Conservation (phyloP, 768 basidiomycete genomes). For the Trametes villosa region DNA sequence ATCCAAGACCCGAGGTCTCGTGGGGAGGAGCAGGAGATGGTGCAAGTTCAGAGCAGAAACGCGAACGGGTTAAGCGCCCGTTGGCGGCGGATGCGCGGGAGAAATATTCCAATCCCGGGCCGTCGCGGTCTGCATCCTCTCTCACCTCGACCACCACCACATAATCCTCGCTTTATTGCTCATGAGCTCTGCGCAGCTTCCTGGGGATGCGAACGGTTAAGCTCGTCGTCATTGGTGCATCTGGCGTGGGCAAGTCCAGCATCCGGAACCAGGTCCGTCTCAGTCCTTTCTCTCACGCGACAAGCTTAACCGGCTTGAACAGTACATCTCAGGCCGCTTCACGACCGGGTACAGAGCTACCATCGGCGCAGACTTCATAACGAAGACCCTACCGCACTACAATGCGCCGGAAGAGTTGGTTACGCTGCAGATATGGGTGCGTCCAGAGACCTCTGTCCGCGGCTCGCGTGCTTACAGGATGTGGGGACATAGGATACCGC, state of each 20-base stretch:
- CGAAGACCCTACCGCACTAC: constrained; percentile 71
- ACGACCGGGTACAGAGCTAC: constrained; percentile 81
- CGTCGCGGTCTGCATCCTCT: neutral
- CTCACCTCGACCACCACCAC: constrained; percentile 6
- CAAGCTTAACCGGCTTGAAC: neutral
- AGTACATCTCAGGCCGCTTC: constrained; percentile 82
- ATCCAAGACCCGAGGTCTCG: too few relatives aligned
- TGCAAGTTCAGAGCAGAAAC: neutral
- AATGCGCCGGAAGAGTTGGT: constrained; percentile 56
- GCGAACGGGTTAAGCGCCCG: neutral
- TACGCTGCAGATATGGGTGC: constrained; percentile 71
- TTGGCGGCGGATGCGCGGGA: neutral
- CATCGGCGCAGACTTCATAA: constrained; percentile 89
- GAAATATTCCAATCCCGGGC: neutral
- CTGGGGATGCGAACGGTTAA: constrained; percentile 71
- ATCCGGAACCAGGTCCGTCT: constrained; percentile 70
- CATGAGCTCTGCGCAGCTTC: constrained; percentile 13
- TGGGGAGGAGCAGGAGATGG: too few relatives aligned
- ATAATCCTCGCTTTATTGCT: neutral
- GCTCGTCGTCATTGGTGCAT: constrained; percentile 79
- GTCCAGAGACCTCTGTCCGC: constrained; percentile 17
- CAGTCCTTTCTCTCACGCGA: neutral
- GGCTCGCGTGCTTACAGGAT: constrained; percentile 6
- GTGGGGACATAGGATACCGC: constrained; percentile 66
- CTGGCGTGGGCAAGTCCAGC: constrained; percentile 87